Evolutionary conservation across 306 rosid species (phyloP), one percentile per base, ranked within the genome.

Genomic region (Dalbergia oliveri): DNA sequence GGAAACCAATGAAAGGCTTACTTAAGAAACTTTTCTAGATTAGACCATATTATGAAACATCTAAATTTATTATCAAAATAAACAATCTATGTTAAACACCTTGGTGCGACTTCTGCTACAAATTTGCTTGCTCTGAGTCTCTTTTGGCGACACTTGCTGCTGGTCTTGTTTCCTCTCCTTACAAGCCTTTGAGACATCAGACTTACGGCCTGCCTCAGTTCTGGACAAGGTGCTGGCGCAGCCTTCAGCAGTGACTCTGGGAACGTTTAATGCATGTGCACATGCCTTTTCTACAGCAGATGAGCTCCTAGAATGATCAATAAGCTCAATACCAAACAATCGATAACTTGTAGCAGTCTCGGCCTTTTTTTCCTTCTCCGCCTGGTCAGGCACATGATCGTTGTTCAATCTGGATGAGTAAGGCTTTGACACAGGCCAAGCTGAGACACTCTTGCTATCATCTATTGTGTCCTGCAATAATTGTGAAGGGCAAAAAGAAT

Each of bases 31-130:
- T 57, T 66, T 14, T 79, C 72, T 49, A 37, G 16, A 26, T 43
- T 50, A 62, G 14, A 37, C 15, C 18, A 65, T 37, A 18, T 26
- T 33, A 53, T 1, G 13, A 53, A 66, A 61, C 5, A 50, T 74
- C 5, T n/a, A 39, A 79, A 49, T 23, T 9, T 9, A 23, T 65
- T 37, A 58, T 57, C 3, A 15, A 61, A 63, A 43, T 21, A 76
- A 51, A 14, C 19, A 69, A 35, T 80, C 66, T 35, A 43, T 66
- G 58, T 34, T 70, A 15, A 44, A 81, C 44, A 94, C 98, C 98
- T 95, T 95, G 68, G 95, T 91, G 54, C 99, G 92, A 79, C 96
- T 95, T 88, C 99, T 89, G 26, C 85, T 79, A 82, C 88, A 81
- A 59, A 73, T 78, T 37, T 90, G 95, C 87, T 88, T 95, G 93